Percentiles rank a stretch among this genome's conserved stretches.
phyloP scores from a whole-genome alignment of 257 asterid genomes.

The Salvia splendens region DNA sequence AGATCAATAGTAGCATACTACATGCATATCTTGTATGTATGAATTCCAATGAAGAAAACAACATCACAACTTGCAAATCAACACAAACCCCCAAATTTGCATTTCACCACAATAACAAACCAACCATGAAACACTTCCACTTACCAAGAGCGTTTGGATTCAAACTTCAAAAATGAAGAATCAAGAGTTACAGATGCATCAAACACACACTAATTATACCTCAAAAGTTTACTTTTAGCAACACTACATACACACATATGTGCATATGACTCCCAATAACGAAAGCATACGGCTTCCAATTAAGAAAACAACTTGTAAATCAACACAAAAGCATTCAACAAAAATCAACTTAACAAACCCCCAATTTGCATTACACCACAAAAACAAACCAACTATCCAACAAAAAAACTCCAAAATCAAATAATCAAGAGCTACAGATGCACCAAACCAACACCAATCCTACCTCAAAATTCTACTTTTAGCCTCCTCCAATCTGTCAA shows the following conservation, averaged over 20 bases:
- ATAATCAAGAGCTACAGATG: constrained; percentile 1
- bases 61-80: background rate
- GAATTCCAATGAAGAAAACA: background rate
- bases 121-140: no score
- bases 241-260: no score
- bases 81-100: no score
- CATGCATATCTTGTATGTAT: background rate
- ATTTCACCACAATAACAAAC: no score
- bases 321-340: no score
- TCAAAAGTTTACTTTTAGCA: constrained; percentile 13
- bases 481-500: constrained; percentile 45
- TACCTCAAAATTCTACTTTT: constrained; percentile 67
- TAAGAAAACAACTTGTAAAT: no score
- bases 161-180: background rate
- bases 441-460: background rate
- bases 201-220: constrained; percentile 40
- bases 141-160: no score
- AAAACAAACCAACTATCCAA: no score
- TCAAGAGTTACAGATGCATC: background rate
- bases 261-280: no score
- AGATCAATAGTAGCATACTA: background rate
- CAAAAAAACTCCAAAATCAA: no score
- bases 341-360: no score
- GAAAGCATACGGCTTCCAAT: background rate
- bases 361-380: no score